These are phyloP conservation scores for Sporothrix pseudoabietina DNA, from an alignment of 2,329 filamentous ascomycete species.

Conservation along the genomic window DNA sequence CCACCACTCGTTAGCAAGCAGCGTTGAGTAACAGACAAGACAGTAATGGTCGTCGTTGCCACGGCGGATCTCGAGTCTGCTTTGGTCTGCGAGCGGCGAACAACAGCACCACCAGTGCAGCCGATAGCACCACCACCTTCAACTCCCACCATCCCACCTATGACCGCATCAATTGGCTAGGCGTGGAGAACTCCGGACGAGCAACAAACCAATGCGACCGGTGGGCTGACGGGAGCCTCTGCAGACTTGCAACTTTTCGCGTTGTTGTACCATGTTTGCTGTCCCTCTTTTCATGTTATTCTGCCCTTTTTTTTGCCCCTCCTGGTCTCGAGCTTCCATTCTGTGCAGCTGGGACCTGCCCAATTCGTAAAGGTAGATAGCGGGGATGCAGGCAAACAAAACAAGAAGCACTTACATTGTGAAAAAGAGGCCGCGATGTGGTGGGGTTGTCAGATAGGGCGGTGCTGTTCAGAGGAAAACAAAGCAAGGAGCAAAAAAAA, in stretches of 20 bases:
- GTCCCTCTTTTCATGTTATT: background rate
- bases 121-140: background rate
- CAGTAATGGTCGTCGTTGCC: background rate
- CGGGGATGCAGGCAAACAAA: background rate
- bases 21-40: background rate
- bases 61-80: background rate
- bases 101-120: background rate
- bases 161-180: constrained; percentile 24
- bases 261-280: background rate
- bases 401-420: constrained; percentile 15
- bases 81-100: background rate
- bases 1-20: constrained; percentile 2
- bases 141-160: background rate
- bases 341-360: background rate
- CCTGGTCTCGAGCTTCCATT: background rate
- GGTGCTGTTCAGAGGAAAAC: background rate
- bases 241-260: background rate
- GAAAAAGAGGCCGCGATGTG: background rate
- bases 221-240: background rate
- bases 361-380: constrained; percentile 1
- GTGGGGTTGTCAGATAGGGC: constrained; percentile 4
- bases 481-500: background rate
- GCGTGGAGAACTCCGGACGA: constrained; percentile 2
- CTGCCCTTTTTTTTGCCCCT: background rate
- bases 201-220: background rate